These are phyloP conservation scores for Ramalina intermedia DNA, from an alignment of 495 filamentous ascomycete genomes.

Conservation along the genomic window DNA sequence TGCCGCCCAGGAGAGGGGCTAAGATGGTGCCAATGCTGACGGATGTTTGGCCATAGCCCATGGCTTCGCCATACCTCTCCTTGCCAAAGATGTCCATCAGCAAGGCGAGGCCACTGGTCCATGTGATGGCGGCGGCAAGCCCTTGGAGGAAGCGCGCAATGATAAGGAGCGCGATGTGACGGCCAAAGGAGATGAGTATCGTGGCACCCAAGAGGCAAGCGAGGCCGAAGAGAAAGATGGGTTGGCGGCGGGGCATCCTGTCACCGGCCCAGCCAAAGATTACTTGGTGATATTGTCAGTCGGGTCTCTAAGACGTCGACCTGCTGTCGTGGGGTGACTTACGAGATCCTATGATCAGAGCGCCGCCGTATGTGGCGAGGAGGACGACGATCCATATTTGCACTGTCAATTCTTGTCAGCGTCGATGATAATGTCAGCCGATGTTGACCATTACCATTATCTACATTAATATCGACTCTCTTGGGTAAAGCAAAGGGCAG, in stretches of 20 bases:
- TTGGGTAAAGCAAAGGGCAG: slow-evolving; percentile 6
- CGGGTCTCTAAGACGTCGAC: neutral
- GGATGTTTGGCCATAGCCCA: slow-evolving; percentile 7
- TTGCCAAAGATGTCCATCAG: slow-evolving; percentile 12
- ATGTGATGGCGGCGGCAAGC: neutral
- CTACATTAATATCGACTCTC: slow-evolving; percentile 1
- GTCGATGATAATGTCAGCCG: neutral
- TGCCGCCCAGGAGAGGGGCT: slow-evolving; percentile 13
- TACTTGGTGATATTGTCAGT: neutral
- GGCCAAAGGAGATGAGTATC: neutral
- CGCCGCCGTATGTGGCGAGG: slow-evolving; percentile 56
- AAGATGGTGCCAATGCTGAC: slow-evolving; percentile 8
- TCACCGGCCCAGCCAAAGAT: slow-evolving; percentile 2
- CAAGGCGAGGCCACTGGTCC: slow-evolving; percentile 10
- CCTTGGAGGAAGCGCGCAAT: neutral
- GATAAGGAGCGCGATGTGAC: neutral
- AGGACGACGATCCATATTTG: slow-evolving; percentile 64
- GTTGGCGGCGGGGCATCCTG: neutral
- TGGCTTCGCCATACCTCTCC: slow-evolving; percentile 8
- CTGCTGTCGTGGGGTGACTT: slow-evolving; percentile 10
- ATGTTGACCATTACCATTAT: neutral
- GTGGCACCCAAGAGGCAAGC: neutral
- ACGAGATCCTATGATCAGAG: slow-evolving; percentile 44
- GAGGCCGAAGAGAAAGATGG: slow-evolving; percentile 2
- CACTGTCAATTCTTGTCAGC: neutral